A percentile compares a stretch with the other conserved stretches of the same genome.
Conservation (phyloP, 495 filamentous ascomycete species). For the Pyrenula massariospora region DNA sequence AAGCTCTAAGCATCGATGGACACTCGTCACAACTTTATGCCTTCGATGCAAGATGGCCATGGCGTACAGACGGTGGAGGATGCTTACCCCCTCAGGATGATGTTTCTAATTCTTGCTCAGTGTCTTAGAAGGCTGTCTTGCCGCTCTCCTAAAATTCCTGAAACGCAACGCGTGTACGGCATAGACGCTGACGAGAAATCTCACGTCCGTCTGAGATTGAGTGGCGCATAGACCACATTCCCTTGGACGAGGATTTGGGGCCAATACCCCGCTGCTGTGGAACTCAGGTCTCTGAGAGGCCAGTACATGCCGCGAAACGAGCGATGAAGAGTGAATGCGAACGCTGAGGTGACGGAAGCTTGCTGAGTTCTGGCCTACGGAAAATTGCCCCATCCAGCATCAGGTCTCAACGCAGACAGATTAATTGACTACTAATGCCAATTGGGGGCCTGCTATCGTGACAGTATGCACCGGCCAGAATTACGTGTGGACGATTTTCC, state of each 20-base stretch:
- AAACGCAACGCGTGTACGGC: not conserved
- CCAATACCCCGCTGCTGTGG: not conserved
- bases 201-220: not conserved
- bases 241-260: not conserved
- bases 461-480: not conserved
- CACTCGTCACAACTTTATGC: not conserved
- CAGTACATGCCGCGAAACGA: not conserved
- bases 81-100: constrained; percentile 33
- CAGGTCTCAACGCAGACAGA: too few species aligned
- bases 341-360: not conserved
- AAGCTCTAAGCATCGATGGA: too few species aligned
- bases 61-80: not conserved
- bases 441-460: not conserved
- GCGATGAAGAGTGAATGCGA: not conserved
- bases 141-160: not conserved
- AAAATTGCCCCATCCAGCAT: too few species aligned
- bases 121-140: not conserved
- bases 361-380: too few species aligned
- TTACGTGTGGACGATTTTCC: not conserved
- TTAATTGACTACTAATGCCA: too few species aligned
- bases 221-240: not conserved
- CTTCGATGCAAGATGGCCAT: constrained; percentile 1
- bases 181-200: not conserved
- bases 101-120: not conserved
- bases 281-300: not conserved